Evolutionary conservation across 2,329 filamentous ascomycete genomes (phyloP).

Genomic region (Trichoderma koningiopsis): DNA sequence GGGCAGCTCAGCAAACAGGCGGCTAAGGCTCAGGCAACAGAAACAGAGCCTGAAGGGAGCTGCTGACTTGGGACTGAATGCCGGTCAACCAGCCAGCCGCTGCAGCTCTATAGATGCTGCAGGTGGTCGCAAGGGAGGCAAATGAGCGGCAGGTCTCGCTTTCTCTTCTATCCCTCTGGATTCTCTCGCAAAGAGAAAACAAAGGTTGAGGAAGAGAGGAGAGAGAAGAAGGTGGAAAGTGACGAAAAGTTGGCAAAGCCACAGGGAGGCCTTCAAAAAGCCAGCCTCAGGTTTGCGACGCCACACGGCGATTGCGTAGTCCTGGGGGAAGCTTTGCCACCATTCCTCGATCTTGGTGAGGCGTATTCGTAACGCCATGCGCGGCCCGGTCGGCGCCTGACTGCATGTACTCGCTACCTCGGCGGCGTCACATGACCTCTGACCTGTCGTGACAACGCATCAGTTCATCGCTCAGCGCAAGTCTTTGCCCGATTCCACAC

Average conservation of each 20-base stretch:
- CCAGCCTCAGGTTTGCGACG: neutral
- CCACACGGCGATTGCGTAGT: slow-evolving; percentile 27
- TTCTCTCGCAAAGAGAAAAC: neutral
- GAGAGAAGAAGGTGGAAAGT: neutral
- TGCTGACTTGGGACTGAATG: slow-evolving; percentile 11
- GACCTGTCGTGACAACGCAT: slow-evolving; percentile 22
- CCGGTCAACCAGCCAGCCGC: neutral
- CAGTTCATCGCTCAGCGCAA: neutral
- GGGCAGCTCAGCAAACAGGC: slow-evolving; percentile 13
- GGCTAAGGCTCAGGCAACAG: slow-evolving; percentile 14
- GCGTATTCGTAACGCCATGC: slow-evolving; percentile 19
- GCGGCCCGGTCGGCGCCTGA: slow-evolving; percentile 4
- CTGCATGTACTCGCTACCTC: slow-evolving; percentile 4
- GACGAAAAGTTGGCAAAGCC: neutral
- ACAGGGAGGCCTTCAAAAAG: neutral
- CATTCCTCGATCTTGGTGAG: neutral
- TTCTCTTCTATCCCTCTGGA: neutral
- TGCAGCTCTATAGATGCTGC: slow-evolving; percentile 10
- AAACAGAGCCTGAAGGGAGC: slow-evolving; percentile 12
- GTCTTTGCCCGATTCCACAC: neutral
- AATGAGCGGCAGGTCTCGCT: neutral
- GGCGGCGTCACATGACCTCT: slow-evolving; percentile 16
- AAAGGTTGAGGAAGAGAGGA: neutral
- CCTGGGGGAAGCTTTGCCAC: slow-evolving; percentile 28
- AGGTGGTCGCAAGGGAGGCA: neutral